Base-by-base conservation (phyloP, 1,139 yeast genomes). In the Geotrichum cucujoidarum region DNA sequence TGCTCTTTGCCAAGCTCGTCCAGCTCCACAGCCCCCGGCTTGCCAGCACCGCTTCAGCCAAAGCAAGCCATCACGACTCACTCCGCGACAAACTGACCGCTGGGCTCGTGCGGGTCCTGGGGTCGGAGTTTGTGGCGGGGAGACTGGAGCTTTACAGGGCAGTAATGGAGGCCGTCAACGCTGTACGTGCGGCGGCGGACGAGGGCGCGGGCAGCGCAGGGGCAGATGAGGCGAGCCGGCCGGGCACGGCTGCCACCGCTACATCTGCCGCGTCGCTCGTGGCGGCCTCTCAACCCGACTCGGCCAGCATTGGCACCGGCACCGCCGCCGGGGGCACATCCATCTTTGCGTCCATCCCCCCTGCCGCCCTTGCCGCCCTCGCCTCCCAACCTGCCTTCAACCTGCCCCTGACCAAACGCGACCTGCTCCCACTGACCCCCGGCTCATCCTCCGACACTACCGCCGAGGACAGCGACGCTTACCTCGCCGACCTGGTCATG, bases 1-100 rank as follows among this genome's bases (percentile, higher is more conserved):
- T 67, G 27, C 68, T 80, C 29, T 71, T 79, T 53, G 69, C 81
- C 49, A 71, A 83, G 54, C 76, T 83, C 10, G 64, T 82, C 29
- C 75, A 82, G 54, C 78, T 83, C 48, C 87, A 82, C 42, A 57
- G 56, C 40, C 55, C 57, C 35, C 39, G 50, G 11, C 54, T 53
- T 25, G 34, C 55, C 4, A 35, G 43, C 1, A 56, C 61, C 14
- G n/a, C n/a, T n/a, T n/a, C n/a, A n/a, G n/a, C n/a, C n/a, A n/a
- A n/a, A n/a, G n/a, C n/a, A n/a, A 55, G 57, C 34, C 63, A 59
- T 24, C 53, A 59, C 48, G 59, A 60, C 40, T 52, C 61, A 2
- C 53, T 65, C 21, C 57, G 62, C 30, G 68, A 65, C 35, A 62
- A 55, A 40, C 60, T 67, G n/a, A 51, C 64, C 40, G 58, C 61